A percentile compares a stretch with the other conserved stretches of the same genome.
phyloP scores from a whole-genome alignment of 176 grass and related monocot genomes.

The Hordeum vulgare region DNA sequence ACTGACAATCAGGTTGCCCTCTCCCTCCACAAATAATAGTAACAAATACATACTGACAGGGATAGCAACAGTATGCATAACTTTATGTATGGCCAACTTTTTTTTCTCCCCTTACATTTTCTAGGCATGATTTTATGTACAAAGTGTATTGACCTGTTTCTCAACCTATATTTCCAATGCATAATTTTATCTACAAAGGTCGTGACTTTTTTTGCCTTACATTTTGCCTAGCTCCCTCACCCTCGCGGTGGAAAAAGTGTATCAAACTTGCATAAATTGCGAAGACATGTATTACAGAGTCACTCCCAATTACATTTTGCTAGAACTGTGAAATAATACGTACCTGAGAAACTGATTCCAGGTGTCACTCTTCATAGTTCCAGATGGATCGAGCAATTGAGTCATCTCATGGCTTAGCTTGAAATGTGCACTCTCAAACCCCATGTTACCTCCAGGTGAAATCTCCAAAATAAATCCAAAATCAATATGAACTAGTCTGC shows the following conservation, averaged over 20 bases:
- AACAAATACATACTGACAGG: neutral
- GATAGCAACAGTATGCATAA: neutral
- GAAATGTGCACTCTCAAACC: conserved; percentile 99
- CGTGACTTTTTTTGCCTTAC: neutral
- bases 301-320: neutral
- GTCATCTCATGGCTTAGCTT: conserved; percentile 99
- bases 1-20: neutral
- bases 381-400: conserved; percentile 96
- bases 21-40: neutral
- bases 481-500: conserved; percentile 99
- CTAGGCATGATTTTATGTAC: neutral
- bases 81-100: neutral
- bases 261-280: neutral
- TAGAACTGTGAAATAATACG: conserved; percentile 16
- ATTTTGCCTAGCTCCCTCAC: neutral
- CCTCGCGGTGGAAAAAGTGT: neutral
- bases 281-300: neutral
- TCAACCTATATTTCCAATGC: neutral
- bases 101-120: neutral
- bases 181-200: neutral
- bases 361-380: conserved; percentile 96
- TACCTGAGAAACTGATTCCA: conserved; percentile 99
- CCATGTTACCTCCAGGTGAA: conserved; percentile 95
- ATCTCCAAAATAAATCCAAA: conserved; percentile 99
- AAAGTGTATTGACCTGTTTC: neutral